Conservation (phyloP, 257 asterid species). For the Jaltomata sinuosa region DNA sequence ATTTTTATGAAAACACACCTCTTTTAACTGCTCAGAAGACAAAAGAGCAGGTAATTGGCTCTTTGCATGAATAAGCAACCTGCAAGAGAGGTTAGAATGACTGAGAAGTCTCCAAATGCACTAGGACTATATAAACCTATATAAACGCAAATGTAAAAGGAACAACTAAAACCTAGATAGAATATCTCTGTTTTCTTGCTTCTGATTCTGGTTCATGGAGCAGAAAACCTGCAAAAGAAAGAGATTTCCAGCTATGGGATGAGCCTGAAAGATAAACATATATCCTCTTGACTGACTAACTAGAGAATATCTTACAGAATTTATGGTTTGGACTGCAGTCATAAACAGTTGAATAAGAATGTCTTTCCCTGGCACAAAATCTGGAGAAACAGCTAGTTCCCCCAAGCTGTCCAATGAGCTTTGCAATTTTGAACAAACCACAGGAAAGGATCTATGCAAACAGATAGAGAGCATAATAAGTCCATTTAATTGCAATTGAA, state of each 20-base stretch:
- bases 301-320: constrained; percentile 40
- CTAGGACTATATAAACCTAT: background rate
- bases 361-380: constrained; percentile 44
- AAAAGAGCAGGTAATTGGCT: constrained; percentile 52
- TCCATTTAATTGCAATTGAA: background rate
- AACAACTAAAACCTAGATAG: constrained; percentile 44
- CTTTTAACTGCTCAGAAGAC: constrained; percentile 56
- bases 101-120: background rate
- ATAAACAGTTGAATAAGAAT: constrained; percentile 38
- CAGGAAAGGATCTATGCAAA: constrained; percentile 52
- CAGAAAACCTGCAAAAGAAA: constrained; percentile 52
- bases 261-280: background rate
- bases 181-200: constrained; percentile 37
- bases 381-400: constrained; percentile 27
- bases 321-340: constrained; percentile 38
- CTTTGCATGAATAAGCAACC: constrained; percentile 50
- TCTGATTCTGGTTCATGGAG: constrained; percentile 43
- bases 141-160: background rate
- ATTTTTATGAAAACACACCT: constrained; percentile 33
- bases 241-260: background rate
- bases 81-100: constrained; percentile 23
- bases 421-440: constrained; percentile 42
- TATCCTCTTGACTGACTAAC: background rate
- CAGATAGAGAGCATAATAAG: background rate
- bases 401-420: constrained; percentile 33